Conservation (phyloP, 2,329 filamentous ascomycete species). For the Ceratocystis colombiana region DNA sequence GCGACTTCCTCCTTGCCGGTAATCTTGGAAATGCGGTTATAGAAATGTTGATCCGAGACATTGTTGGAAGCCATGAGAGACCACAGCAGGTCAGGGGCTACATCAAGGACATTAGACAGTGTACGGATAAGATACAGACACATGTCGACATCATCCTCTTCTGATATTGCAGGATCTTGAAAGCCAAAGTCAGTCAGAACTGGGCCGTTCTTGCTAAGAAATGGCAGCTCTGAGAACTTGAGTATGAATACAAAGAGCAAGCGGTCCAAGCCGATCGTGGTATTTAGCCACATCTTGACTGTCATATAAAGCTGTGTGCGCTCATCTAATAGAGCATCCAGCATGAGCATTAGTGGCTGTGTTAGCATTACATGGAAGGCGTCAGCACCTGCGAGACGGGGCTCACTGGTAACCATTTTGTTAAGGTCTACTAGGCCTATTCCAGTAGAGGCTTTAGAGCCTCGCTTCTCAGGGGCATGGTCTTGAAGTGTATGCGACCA, state of each 20-base stretch:
- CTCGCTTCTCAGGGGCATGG: constrained; percentile 43
- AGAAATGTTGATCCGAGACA: constrained; percentile 39
- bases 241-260: constrained; percentile 51
- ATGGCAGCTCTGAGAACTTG: constrained; percentile 47
- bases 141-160: constrained; percentile 61
- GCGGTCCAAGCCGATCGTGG: constrained; percentile 52
- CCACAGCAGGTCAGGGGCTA: constrained; percentile 61
- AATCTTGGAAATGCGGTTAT: constrained; percentile 37
- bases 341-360: constrained; percentile 67
- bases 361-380: constrained; percentile 66
- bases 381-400: constrained; percentile 45
- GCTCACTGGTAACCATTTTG: constrained; percentile 31
- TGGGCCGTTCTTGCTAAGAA: constrained; percentile 34
- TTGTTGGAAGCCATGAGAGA: constrained; percentile 55
- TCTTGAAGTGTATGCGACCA: constrained; percentile 73
- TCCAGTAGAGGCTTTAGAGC: constrained; percentile 33
- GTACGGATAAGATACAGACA: constrained; percentile 70
- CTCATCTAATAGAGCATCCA: constrained; percentile 68
- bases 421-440: constrained; percentile 20
- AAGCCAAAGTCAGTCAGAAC: constrained; percentile 16
- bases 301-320: constrained; percentile 65
- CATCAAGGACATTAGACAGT: constrained; percentile 60
- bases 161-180: constrained; percentile 31
- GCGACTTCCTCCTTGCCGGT: constrained; percentile 45
- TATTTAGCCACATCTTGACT: constrained; percentile 71